Conservation (phyloP, 208 protist species). For the Tetramitus jugosus region DNA sequence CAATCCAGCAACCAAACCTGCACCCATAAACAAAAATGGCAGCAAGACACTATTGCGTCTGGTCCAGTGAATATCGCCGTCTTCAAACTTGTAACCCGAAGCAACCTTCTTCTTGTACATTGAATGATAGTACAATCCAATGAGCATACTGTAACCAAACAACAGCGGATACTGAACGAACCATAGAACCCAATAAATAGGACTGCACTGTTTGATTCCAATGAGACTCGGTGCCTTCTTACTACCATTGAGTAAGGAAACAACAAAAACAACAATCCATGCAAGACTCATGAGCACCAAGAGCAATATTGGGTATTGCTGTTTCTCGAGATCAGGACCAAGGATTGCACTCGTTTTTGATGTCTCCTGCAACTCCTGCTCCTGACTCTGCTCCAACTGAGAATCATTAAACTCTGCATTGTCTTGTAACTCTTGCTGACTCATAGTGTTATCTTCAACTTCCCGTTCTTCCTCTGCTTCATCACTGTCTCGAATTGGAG, state of each 20-base stretch:
- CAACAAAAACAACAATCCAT: conserved; percentile 10
- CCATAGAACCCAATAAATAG: neutral
- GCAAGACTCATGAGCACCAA: neutral
- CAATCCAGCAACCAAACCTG: conserved; percentile 27
- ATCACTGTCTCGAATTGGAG: neutral
- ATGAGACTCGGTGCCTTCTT: neutral
- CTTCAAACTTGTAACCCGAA: neutral
- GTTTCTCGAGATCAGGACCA: too few relatives aligned
- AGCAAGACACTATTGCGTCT: conserved; percentile 10
- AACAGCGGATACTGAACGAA: neutral
- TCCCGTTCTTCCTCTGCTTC: neutral
- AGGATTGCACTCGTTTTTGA: too few relatives aligned
- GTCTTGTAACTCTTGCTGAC: neutral
- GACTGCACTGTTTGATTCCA: neutral
- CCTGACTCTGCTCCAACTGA: too few relatives aligned
- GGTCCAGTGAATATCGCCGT: conserved; percentile 22
- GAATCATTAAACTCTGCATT: neutral
- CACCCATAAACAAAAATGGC: conserved; percentile 22
- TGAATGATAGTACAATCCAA: neutral
- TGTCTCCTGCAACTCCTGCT: too few relatives aligned
- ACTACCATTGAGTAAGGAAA: neutral
- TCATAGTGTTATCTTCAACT: neutral
- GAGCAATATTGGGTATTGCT: neutral
- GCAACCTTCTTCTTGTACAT: neutral
- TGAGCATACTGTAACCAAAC: too few relatives aligned